These are phyloP conservation scores for Paraphoma chrysanthemicola DNA, from an alignment of 2,329 filamentous ascomycete species.

Conservation along the genomic window DNA sequence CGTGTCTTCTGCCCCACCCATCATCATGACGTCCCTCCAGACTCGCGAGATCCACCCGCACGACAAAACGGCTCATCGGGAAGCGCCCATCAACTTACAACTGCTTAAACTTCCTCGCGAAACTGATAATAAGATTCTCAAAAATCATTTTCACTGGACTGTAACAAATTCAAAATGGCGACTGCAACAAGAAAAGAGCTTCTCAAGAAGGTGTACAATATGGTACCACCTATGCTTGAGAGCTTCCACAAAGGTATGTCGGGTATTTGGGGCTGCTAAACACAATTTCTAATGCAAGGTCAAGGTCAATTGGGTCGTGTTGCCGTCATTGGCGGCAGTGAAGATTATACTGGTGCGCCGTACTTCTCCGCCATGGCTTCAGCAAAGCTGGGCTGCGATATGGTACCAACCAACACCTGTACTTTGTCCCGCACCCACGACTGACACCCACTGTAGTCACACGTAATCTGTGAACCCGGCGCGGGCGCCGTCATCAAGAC, in stretches of 20 bases:
- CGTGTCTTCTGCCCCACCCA: slow-evolving; percentile 22
- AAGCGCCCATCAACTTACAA: slow-evolving; percentile 9
- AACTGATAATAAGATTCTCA: neutral
- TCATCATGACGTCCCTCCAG: slow-evolving; percentile 26
- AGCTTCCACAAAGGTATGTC: slow-evolving; percentile 89
- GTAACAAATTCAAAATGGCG: slow-evolving; percentile 47
- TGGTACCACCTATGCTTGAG: slow-evolving; percentile 94
- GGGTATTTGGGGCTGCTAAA: neutral
- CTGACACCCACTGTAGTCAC: slow-evolving; percentile 64
- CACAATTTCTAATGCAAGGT: slow-evolving; percentile 16
- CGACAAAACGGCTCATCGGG: slow-evolving; percentile 8
- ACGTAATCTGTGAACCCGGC: slow-evolving; percentile 92
- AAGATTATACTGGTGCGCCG: slow-evolving; percentile 95
- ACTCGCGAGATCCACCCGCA: slow-evolving; percentile 13
- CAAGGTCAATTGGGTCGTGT: slow-evolving; percentile 89
- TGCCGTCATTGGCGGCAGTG: slow-evolving; percentile 91
- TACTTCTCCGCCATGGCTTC: slow-evolving; percentile 99
- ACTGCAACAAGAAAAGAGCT: slow-evolving; percentile 74
- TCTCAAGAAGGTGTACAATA: slow-evolving; percentile 80
- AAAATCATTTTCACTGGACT: neutral
- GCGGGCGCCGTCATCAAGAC: slow-evolving; percentile 90
- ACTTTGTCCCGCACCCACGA: slow-evolving; percentile 1
- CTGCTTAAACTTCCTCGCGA: neutral
- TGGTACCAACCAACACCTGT: slow-evolving; percentile 66
- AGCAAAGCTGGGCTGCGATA: slow-evolving; percentile 86